Conservation (phyloP, 1,284 basidiomycete species). For the Cutaneotrichosporon cutaneum region DNA sequence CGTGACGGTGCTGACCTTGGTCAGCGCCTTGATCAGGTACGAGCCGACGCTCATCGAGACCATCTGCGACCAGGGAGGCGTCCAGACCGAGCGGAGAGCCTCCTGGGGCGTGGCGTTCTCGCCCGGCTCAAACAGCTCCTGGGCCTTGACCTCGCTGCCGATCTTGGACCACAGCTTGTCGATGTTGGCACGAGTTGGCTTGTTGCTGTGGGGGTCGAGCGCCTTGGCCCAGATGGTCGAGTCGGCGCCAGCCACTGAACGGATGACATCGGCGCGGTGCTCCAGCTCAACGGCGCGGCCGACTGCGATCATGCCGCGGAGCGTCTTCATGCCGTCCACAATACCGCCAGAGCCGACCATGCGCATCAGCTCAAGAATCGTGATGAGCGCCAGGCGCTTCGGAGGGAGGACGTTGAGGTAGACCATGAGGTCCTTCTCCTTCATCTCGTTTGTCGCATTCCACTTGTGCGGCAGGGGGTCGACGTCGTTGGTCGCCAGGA, state of each 20-base stretch:
- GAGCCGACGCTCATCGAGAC: slow-evolving; percentile 77
- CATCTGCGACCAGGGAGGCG: slow-evolving; percentile 76
- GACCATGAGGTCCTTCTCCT: slow-evolving; percentile 36
- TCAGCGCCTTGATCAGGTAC: slow-evolving; percentile 76
- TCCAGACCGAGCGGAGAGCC: slow-evolving; percentile 65
- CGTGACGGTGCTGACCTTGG: slow-evolving; percentile 78
- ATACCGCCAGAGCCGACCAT: slow-evolving; percentile 75
- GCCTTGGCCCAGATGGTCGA: slow-evolving; percentile 39
- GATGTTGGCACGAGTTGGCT: slow-evolving; percentile 34
- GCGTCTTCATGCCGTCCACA: slow-evolving; percentile 83
- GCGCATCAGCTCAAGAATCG: slow-evolving; percentile 87
- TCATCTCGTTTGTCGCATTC: slow-evolving; percentile 27
- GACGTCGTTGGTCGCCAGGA: slow-evolving; percentile 34
- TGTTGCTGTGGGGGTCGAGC: slow-evolving; percentile 39
- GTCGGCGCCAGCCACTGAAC: slow-evolving; percentile 54
- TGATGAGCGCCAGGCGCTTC: slow-evolving; percentile 80
- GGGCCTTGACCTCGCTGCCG: slow-evolving; percentile 56
- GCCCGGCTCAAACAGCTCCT: slow-evolving; percentile 20
- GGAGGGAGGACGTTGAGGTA: slow-evolving; percentile 75
- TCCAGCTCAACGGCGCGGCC: slow-evolving; percentile 85
- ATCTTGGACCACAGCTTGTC: slow-evolving; percentile 42
- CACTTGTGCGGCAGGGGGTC: slow-evolving; percentile 15
- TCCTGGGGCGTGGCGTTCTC: slow-evolving; percentile 60
- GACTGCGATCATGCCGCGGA: slow-evolving; percentile 75
- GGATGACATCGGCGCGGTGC: slow-evolving; percentile 79